Evolutionary conservation across 179 eudicot species (phyloP).

Genomic region (Beta macrorhiza): DNA sequence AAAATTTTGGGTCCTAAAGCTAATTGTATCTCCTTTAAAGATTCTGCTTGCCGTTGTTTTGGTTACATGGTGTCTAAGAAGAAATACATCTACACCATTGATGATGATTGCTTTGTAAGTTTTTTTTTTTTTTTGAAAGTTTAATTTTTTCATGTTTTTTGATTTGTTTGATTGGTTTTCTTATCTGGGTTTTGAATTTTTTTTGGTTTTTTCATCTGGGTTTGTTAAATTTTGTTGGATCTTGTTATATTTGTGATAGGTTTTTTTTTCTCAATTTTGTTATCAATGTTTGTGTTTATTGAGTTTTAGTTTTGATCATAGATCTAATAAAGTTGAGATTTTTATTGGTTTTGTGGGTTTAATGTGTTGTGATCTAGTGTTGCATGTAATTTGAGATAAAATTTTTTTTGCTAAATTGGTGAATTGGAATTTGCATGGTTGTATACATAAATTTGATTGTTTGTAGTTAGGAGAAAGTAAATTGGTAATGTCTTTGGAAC

Average conservation of each 20-base stretch:
- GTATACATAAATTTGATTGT: too few relatives aligned
- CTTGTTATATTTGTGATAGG: neutral
- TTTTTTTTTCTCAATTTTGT: neutral
- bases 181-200: neutral
- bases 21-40: constrained; percentile 87
- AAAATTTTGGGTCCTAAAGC: constrained; percentile 79
- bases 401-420: neutral
- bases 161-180: neutral
- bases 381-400: neutral
- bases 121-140: neutral
- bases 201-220: neutral
- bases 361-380: neutral
- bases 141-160: neutral
- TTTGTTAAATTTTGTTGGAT: constrained; percentile 3
- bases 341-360: neutral
- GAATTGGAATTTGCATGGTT: too few relatives aligned
- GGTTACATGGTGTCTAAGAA: constrained; percentile 94
- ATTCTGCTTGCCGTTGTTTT: constrained; percentile 90
- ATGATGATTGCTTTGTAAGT: constrained; percentile 91
- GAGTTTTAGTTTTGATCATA: constrained; percentile 8
- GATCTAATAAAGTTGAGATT: constrained; percentile 5
- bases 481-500: too few relatives aligned
- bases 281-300: neutral
- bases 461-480: too few relatives aligned
- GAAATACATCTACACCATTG: constrained; percentile 88